phyloP scores from a whole-genome alignment of 2,329 filamentous ascomycete genomes.

The Stagonosporopsis cucurbitacearum region DNA sequence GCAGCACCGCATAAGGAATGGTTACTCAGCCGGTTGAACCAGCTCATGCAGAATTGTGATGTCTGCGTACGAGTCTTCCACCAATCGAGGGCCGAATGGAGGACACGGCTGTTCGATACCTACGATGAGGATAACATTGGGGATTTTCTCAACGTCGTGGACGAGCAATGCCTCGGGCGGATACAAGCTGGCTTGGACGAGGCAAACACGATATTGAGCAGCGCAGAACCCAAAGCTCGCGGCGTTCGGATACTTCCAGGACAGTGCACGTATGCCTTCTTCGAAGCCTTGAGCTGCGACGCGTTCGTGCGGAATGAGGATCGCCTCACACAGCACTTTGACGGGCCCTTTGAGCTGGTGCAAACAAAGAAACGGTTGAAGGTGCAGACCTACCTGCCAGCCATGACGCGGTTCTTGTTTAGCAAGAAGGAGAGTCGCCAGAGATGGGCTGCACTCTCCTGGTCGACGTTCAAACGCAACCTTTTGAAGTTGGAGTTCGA shows the following conservation, averaged over 20 bases:
- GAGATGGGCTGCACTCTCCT: constrained; percentile 72
- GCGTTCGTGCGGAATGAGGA: constrained; percentile 70
- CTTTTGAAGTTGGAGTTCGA: constrained; percentile 80
- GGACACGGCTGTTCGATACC: constrained; percentile 49
- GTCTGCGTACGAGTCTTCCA: constrained; percentile 59
- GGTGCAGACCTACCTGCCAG: constrained; percentile 76
- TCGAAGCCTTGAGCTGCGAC: constrained; percentile 86
- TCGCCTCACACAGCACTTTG: constrained; percentile 68
- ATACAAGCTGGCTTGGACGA: constrained; percentile 53
- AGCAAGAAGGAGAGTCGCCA: constrained; percentile 69
- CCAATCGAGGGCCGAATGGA: constrained; percentile 51
- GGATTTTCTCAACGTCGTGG: constrained; percentile 53
- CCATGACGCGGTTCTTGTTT: constrained; percentile 86
- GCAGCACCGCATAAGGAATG: constrained; percentile 52
- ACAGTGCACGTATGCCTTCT: constrained; percentile 77
- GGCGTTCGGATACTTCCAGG: constrained; percentile 59
- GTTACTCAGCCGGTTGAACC: constrained; percentile 49
- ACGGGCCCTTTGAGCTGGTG: constrained; percentile 81
- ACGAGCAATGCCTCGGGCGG: constrained; percentile 54
- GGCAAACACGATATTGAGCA: constrained; percentile 50
- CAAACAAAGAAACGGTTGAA: constrained; percentile 81
- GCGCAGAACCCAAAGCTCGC: constrained; percentile 58
- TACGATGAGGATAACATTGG: constrained; percentile 55
- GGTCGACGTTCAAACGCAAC: constrained; percentile 68
- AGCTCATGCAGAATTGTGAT: constrained; percentile 56